Percentiles rank a stretch among this genome's conserved stretches.
Evolutionary conservation across 352 stramenopile genomes (phyloP).

Genomic region (Detonula confervacea): DNA sequence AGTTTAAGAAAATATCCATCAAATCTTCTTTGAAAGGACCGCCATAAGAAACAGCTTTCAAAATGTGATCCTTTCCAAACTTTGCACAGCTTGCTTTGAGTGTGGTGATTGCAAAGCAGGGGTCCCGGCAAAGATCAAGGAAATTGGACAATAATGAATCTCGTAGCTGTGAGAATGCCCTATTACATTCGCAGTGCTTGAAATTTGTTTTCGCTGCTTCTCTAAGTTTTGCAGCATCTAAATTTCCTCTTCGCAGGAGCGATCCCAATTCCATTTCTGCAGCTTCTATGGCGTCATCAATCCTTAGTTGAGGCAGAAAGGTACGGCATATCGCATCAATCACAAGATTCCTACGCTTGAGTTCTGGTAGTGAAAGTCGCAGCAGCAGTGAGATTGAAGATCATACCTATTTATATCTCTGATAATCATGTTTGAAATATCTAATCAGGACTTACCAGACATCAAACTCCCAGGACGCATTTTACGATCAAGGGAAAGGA

Average conservation of each 20-base stretch:
- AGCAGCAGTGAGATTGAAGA: slow-evolving; percentile 9
- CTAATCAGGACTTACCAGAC: slow-evolving; percentile 20
- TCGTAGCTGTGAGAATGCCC: slow-evolving; percentile 20
- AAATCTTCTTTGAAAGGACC: slow-evolving; percentile 20
- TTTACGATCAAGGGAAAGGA: slow-evolving; percentile 31
- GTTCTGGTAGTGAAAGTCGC: slow-evolving; percentile 13
- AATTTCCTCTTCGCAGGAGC: background rate
- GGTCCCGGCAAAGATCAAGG: slow-evolving; percentile 35
- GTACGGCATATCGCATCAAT: slow-evolving; percentile 23
- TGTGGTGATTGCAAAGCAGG: slow-evolving; percentile 15
- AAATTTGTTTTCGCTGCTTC: slow-evolving; percentile 15
- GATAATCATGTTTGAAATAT: slow-evolving; percentile 3
- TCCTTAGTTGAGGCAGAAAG: slow-evolving; percentile 23
- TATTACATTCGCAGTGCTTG: slow-evolving; percentile 5
- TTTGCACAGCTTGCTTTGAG: slow-evolving; percentile 19
- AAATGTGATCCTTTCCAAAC: slow-evolving; percentile 38
- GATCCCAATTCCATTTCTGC: slow-evolving; percentile 24
- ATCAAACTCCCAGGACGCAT: slow-evolving; percentile 19
- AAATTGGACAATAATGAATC: slow-evolving; percentile 24
- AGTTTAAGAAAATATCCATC: slow-evolving; percentile 10
- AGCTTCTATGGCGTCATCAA: slow-evolving; percentile 26
- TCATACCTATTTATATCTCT: slow-evolving; percentile 1
- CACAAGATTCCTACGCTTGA: slow-evolving; percentile 31
- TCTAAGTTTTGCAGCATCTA: slow-evolving; percentile 8
- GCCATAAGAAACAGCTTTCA: slow-evolving; percentile 34